A percentile compares a stretch with the other conserved stretches of the same genome.
Evolutionary conservation across 495 filamentous ascomycete species (phyloP).

Genomic region (Penicillium pulvis): DNA sequence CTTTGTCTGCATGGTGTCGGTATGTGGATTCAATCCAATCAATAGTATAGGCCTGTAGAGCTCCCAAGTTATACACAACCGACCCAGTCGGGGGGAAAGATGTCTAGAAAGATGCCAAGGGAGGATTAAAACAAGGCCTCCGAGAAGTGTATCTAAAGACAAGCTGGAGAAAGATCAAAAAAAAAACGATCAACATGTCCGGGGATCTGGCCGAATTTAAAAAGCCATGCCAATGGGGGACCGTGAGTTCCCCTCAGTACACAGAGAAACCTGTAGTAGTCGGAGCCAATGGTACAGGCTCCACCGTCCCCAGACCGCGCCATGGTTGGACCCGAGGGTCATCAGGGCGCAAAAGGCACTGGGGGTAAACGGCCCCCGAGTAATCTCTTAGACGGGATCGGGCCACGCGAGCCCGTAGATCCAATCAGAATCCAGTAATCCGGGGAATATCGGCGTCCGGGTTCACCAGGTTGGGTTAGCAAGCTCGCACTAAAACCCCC

Average conservation of each 20-base stretch:
- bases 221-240: constrained; percentile 13
- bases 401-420: constrained; percentile 18
- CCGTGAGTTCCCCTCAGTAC: constrained; percentile 7
- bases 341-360: neutral
- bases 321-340: neutral
- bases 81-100: neutral
- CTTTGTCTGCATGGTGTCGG: constrained; percentile 24
- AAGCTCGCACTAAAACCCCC: neutral
- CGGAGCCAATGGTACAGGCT: neutral
- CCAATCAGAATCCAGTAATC: constrained; percentile 12
- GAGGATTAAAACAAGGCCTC: constrained; percentile 5
- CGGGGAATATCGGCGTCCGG: constrained; percentile 14
- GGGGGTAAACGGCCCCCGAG: constrained; percentile 17
- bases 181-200: constrained; percentile 10
- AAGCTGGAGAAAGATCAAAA: constrained; percentile 4
- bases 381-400: neutral
- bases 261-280: constrained; percentile 1
- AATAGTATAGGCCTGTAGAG: neutral
- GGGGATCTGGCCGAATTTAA: constrained; percentile 26
- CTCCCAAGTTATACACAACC: constrained; percentile 4
- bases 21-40: neutral
- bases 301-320: neutral
- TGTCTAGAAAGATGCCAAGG: neutral
- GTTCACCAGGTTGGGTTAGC: constrained; percentile 27
- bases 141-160: neutral